Percentiles rank a stretch among this genome's conserved stretches.
phyloP scores from a whole-genome alignment of 331 rosid genomes.

The Phaseolus coccineus region DNA sequence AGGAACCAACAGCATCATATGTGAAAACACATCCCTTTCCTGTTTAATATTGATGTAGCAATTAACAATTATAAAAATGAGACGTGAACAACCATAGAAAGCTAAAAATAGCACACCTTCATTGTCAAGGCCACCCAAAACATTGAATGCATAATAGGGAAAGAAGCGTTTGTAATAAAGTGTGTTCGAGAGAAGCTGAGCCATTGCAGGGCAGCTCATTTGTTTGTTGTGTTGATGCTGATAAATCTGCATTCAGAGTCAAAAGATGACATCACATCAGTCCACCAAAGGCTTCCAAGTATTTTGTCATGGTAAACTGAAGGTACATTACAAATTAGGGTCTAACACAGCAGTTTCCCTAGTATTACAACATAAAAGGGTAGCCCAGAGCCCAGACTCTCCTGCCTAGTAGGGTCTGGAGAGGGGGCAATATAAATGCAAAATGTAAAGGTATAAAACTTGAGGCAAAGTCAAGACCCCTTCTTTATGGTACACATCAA shows the following conservation, averaged over 20 bases:
- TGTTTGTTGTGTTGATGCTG: slow-evolving; percentile 98
- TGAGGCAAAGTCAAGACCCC: slow-evolving; percentile 52
- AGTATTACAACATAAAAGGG: slow-evolving; percentile 10
- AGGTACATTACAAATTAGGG: background rate
- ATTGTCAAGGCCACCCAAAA: slow-evolving; percentile 88
- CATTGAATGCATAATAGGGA: slow-evolving; percentile 92
- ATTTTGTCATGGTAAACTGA: background rate
- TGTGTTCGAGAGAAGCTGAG: slow-evolving; percentile 88
- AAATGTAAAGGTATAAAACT: slow-evolving; percentile 59
- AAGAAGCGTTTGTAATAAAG: slow-evolving; percentile 94
- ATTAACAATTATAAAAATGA: slow-evolving; percentile 26
- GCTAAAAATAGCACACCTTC: slow-evolving; percentile 67
- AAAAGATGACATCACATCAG: slow-evolving; percentile 31
- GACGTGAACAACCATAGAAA: slow-evolving; percentile 23
- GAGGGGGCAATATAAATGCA: background rate
- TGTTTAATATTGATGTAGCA: slow-evolving; percentile 43
- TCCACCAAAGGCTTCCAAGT: background rate
- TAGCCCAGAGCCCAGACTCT: background rate
- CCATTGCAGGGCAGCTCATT: slow-evolving; percentile 99
- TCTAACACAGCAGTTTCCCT: background rate
- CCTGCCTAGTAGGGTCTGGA: background rate
- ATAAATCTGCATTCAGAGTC: slow-evolving; percentile 64
- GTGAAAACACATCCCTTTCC: slow-evolving; percentile 99
- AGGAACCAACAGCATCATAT: slow-evolving; percentile 97
- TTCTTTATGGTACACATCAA: slow-evolving; percentile 62